phyloP scores from a whole-genome alignment of 768 basidiomycete genomes.

The Lentinula boryana region DNA sequence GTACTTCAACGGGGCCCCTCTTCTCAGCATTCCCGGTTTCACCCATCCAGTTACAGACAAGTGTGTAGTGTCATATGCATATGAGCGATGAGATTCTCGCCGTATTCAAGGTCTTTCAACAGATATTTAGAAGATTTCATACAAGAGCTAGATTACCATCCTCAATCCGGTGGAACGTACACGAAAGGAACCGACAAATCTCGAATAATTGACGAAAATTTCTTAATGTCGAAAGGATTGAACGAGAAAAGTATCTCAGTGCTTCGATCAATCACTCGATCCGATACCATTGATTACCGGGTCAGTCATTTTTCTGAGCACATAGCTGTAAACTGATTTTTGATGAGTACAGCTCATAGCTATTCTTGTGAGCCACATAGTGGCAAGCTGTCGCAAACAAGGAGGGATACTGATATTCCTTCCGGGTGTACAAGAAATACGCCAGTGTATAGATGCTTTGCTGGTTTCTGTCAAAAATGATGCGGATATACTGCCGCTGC shows the following conservation, averaged over 20 bases:
- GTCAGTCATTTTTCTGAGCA: constrained; percentile 25
- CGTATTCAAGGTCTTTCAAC: neutral
- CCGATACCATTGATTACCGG: constrained; percentile 69
- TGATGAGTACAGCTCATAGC: constrained; percentile 49
- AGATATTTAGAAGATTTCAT: constrained; percentile 85
- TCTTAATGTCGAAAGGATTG: constrained; percentile 48
- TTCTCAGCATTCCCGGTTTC: constrained; percentile 79
- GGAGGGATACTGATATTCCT: constrained; percentile 85
- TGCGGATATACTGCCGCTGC: constrained; percentile 67
- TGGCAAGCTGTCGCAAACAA: constrained; percentile 34
- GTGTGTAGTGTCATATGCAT: constrained; percentile 28
- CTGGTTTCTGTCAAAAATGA: constrained; percentile 27
- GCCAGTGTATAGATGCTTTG: constrained; percentile 65
- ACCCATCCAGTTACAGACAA: constrained; percentile 72
- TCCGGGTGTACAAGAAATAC: constrained; percentile 87
- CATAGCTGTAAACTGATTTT: neutral
- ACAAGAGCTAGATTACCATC: constrained; percentile 48
- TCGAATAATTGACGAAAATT: constrained; percentile 38
- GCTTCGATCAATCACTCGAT: constrained; percentile 53
- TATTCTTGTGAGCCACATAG: constrained; percentile 57
- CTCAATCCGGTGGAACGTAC: constrained; percentile 26
- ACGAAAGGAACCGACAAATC: constrained; percentile 25
- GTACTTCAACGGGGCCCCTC: constrained; percentile 80
- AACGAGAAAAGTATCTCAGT: constrained; percentile 38
- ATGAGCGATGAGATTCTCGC: neutral